Conservation (phyloP, 2,329 filamentous ascomycete genomes). For the Kalmusia sp. region DNA sequence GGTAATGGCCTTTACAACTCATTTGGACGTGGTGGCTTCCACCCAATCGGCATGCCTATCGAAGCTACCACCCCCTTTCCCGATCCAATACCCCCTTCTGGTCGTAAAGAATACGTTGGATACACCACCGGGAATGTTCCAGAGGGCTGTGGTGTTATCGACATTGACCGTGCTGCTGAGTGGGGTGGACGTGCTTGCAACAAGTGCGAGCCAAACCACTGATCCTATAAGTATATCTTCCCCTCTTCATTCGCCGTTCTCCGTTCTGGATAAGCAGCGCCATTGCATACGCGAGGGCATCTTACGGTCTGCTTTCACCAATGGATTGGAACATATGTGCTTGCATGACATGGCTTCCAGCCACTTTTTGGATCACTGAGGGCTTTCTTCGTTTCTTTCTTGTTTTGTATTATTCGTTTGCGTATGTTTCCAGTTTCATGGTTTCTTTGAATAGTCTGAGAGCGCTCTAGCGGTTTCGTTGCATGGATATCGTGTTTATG, state of each 20-base stretch:
- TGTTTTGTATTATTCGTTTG: neutral
- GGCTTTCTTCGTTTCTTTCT: neutral
- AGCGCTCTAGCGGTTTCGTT: neutral
- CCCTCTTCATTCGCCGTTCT: neutral
- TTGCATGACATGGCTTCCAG: too few relatives aligned
- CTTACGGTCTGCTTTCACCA: too few relatives aligned
- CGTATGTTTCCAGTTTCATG: neutral
- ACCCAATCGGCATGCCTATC: constrained; percentile 32
- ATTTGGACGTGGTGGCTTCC: constrained; percentile 14
- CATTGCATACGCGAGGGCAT: too few relatives aligned
- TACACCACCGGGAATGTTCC: constrained; percentile 9
- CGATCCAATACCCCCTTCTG: constrained; percentile 32
- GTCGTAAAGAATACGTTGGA: constrained; percentile 14
- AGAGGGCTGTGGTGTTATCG: constrained; percentile 22
- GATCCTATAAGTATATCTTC: neutral
- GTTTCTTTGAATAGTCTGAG: neutral
- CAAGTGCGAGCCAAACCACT: constrained; percentile 23
- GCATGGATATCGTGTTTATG: too few relatives aligned
- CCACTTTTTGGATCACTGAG: neutral
- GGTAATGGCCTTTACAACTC: constrained; percentile 35
- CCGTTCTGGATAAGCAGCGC: neutral
- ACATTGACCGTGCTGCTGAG: constrained; percentile 23
- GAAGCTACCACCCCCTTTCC: constrained; percentile 42
- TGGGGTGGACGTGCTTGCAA: constrained; percentile 24
- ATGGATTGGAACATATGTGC: too few relatives aligned